These are phyloP conservation scores for Pseudogymnoascus pannorum DNA, from an alignment of 2,329 filamentous ascomycete species.

Conservation along the genomic window DNA sequence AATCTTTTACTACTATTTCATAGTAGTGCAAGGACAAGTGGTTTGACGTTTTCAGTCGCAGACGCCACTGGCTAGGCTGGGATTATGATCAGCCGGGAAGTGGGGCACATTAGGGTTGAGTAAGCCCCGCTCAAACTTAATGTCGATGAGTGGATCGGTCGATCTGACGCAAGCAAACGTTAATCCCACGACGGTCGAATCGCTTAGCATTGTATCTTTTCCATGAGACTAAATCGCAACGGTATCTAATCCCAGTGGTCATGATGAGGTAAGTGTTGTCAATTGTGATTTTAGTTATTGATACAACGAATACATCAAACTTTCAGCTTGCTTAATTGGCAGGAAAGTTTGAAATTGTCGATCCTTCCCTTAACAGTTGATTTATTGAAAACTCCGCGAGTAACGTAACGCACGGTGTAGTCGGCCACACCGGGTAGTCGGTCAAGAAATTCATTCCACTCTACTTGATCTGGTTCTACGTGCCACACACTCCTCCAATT, in stretches of 20 bases:
- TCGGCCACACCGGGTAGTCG: no score
- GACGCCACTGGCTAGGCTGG: not conserved
- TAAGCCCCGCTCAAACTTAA: not conserved
- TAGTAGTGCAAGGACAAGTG: not conserved
- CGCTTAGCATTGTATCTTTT: not conserved
- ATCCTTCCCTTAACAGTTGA: no score
- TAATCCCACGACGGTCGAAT: not conserved
- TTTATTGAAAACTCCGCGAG: no score
- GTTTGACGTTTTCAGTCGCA: not conserved
- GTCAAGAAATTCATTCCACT: no score
- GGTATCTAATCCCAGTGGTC: not conserved
- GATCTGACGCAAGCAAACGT: not conserved
- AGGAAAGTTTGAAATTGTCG: no score
- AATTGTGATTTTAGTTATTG: no score
- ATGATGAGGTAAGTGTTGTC: not conserved
- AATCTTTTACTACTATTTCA: not conserved
- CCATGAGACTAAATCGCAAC: not conserved
- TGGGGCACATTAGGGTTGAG: not conserved
- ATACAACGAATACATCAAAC: no score
- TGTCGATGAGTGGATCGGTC: not conserved
- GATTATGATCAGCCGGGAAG: not conserved
- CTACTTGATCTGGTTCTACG: no score
- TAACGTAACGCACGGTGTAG: no score
- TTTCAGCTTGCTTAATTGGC: no score
- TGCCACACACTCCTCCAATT: no score